Base-by-base conservation (phyloP, 495 filamentous ascomycete species). In the Penicillium bialowiezense region DNA sequence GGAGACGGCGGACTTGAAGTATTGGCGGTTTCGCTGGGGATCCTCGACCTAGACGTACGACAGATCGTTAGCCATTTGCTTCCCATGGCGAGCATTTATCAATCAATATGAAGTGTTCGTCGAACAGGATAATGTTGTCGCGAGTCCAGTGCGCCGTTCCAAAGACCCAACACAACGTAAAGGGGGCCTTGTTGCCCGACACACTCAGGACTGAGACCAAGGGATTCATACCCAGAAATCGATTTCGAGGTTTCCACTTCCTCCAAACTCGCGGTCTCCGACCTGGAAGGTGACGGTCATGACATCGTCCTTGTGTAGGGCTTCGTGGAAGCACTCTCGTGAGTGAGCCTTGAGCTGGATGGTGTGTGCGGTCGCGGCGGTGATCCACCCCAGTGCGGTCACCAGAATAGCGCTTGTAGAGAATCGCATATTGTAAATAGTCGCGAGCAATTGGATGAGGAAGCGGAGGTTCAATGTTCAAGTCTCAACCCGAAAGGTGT, bases 281-380 rank as follows among this genome's bases (percentile, higher is more conserved):
- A 97, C 91, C 75, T 97, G 93, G 77, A 96, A 98, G 13, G 91
- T 93, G 24, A 98, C 92, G 8, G 91, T 97, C 93, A 98, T 98
- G 69, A 86, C 85, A 73, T 98, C 93, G 69, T 96, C 93, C 58
- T 78, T 82, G 74, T 96, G 91, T 34, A 98, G 84, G 40, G 73
- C 67, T 74, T 98, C 93, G 79, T 96, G 90, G 80, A 97, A 98
- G 76, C 93, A 98, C 76, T 98, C 93, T 64, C 90, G 80, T 52
- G 87, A 83, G 69, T 97, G 91, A 47, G 93, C 83, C 44, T 84
- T 83, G 50, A 98, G 84, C 64, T 95, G 88, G 78, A 98, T 96
- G 73, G 90, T 97, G 84, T 98, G 93, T 55, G 88, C 89, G 48
- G 81, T 65, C 48, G 78, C 75, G 48, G 82, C 71, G 60, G 76